Conservation (phyloP, 2,329 filamentous ascomycete genomes). For the Verticillium tricorpus region DNA sequence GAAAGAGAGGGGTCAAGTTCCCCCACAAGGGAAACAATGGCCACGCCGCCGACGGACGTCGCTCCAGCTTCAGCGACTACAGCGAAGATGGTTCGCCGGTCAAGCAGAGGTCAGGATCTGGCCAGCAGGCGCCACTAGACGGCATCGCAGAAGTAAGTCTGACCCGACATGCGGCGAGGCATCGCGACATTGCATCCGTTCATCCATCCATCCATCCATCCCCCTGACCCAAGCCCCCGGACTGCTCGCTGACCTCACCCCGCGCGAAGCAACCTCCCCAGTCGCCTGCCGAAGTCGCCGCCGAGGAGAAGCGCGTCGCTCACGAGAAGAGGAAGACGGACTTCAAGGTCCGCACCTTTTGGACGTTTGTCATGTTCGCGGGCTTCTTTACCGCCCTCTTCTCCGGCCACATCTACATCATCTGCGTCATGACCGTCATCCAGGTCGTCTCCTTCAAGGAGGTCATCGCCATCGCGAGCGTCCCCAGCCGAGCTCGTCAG, state of each 20-base stretch:
- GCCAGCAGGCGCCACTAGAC: conserved; percentile 18
- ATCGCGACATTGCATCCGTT: background rate
- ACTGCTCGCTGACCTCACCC: conserved; percentile 3
- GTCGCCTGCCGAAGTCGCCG: conserved; percentile 19
- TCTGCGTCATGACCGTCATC: conserved; percentile 84
- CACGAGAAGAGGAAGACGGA: conserved; percentile 99
- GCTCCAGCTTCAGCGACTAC: conserved; percentile 67
- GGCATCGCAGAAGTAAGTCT: conserved; percentile 31
- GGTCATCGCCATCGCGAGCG: conserved; percentile 95
- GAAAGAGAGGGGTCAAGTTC: conserved; percentile 51
- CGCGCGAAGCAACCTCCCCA: conserved; percentile 32
- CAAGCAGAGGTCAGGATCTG: background rate
- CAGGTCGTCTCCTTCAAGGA: conserved; percentile 99
- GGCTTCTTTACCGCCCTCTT: conserved; percentile 90
- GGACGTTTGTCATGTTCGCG: conserved; percentile 96
- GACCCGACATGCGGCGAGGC: background rate
- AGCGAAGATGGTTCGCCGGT: conserved; percentile 52
- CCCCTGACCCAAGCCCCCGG: background rate
- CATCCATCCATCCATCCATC: background rate
- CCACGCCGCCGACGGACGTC: conserved; percentile 48
- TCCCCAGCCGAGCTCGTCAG: conserved; percentile 85
- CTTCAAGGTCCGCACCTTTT: conserved; percentile 94
- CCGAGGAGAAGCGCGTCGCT: conserved; percentile 49
- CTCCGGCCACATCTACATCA: conserved; percentile 95
- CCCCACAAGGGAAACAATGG: conserved; percentile 44